phyloP scores from a whole-genome alignment of 148 eudicot species.

The Spergularia bocconei region DNA sequence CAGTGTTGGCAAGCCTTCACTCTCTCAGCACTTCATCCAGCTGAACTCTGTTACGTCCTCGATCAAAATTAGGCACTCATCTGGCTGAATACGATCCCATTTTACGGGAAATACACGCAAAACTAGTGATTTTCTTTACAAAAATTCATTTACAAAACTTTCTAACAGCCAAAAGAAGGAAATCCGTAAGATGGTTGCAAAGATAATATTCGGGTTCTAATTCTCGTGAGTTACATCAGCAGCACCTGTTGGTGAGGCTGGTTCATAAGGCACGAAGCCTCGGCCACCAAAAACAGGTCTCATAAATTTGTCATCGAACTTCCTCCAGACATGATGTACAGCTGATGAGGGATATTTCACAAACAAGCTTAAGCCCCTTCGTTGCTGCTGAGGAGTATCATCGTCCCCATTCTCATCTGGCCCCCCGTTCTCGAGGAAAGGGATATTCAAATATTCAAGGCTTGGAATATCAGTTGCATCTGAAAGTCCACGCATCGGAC shows the following conservation, averaged over 20 bases:
- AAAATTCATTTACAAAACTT: neutral
- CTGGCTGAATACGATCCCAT: neutral
- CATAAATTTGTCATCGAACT: conserved; percentile 87
- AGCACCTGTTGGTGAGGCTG: conserved; percentile 74
- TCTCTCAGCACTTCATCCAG: too few relatives aligned
- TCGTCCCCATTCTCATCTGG: conserved; percentile 20
- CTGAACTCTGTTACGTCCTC: too few relatives aligned
- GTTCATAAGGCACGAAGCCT: conserved; percentile 76
- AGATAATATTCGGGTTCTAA: conserved; percentile 2
- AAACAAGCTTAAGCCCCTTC: conserved; percentile 48
- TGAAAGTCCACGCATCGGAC: conserved; percentile 26
- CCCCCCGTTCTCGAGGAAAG: conserved; percentile 39
- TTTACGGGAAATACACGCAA: conserved; percentile 5
- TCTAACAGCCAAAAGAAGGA: neutral
- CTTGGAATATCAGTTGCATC: conserved; percentile 50
- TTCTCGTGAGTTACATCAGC: conserved; percentile 30
- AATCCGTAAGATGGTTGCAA: neutral
- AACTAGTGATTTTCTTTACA: neutral
- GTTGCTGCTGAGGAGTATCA: conserved; percentile 17
- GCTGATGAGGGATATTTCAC: conserved; percentile 56
- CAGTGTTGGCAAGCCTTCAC: too few relatives aligned
- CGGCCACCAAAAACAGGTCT: conserved; percentile 97
- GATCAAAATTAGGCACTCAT: too few relatives aligned
- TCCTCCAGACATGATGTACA: conserved; percentile 82
- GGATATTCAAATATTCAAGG: conserved; percentile 48